These are phyloP conservation scores for Exobasidium rhododendri DNA, from an alignment of 1,284 basidiomycete species.

Conservation along the genomic window DNA sequence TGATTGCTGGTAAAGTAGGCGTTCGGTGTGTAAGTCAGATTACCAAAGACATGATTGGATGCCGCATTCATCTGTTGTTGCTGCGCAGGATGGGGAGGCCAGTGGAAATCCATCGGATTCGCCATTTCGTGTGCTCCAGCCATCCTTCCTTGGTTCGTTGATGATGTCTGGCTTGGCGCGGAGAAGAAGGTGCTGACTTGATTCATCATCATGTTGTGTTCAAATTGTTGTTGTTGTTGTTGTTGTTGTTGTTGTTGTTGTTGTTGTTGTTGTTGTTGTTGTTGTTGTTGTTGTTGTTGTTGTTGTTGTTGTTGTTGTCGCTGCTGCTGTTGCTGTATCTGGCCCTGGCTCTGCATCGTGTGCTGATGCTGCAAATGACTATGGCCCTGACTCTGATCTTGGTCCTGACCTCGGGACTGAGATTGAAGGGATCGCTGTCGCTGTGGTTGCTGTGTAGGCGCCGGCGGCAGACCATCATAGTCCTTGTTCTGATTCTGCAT, in stretches of 20 bases:
- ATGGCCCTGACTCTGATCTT: neutral
- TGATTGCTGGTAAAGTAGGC: neutral
- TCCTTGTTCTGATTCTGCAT: no score
- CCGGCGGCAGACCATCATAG: no score
- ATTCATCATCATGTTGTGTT: neutral
- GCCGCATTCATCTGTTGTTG: no score
- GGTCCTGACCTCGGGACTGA: neutral
- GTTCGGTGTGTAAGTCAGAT: neutral
- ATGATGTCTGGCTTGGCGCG: constrained; percentile 4
- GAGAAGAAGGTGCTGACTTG: neutral
- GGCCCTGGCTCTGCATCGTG: constrained; percentile 4
- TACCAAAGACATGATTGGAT: no score
- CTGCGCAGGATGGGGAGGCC: neutral
- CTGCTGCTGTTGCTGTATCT: constrained; percentile 8
- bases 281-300: neutral
- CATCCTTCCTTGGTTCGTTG: constrained; percentile 1
- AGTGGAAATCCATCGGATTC: neutral
- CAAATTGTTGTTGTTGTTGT: constrained; percentile 5
- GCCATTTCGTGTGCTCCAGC: no score
- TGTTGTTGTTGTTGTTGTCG: constrained; percentile 10
- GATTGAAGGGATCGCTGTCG: constrained; percentile 17
- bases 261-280: neutral
- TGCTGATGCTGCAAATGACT: neutral
- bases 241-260: no score
- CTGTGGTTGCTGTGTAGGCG: constrained; percentile 3